phyloP scores from a whole-genome alignment of 2,329 filamentous ascomycete species.

The Cercospora nicotianae region DNA sequence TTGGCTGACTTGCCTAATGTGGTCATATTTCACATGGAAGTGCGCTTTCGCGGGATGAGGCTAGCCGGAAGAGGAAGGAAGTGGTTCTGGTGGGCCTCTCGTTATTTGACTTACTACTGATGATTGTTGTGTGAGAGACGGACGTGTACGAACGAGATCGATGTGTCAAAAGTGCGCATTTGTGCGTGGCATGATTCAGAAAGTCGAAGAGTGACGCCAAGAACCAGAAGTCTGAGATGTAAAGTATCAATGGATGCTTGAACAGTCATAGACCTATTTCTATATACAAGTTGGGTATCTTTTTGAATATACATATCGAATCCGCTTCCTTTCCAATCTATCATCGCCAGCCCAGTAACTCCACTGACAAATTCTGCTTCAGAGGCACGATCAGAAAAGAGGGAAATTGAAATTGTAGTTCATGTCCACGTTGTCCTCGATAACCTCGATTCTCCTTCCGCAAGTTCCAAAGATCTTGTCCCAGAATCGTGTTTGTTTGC shows the following conservation, averaged over 20 bases:
- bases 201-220: not conserved
- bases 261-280: not conserved
- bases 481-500: conserved; percentile 41
- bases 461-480: conserved; percentile 39
- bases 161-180: not conserved
- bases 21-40: conserved; percentile 3
- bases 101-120: not conserved
- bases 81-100: not conserved
- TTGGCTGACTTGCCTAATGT: conserved; percentile 2
- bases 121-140: too few relatives aligned
- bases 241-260: not conserved
- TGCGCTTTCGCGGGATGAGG: not conserved
- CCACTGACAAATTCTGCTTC: not conserved
- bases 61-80: conserved; percentile 2
- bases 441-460: conserved; percentile 40
- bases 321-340: not conserved
- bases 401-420: conserved; percentile 20
- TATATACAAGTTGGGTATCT: not conserved
- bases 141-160: too few relatives aligned
- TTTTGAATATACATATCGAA: not conserved
- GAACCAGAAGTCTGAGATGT: not conserved
- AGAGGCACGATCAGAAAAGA: conserved; percentile 8
- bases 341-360: not conserved
- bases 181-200: not conserved
- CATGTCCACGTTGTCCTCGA: conserved; percentile 23